A percentile compares a stretch with the other conserved stretches of the same genome.
Evolutionary conservation across 2,329 filamentous ascomycete genomes (phyloP).

Genomic region (Stagonosporopsis cucurbitacearum): DNA sequence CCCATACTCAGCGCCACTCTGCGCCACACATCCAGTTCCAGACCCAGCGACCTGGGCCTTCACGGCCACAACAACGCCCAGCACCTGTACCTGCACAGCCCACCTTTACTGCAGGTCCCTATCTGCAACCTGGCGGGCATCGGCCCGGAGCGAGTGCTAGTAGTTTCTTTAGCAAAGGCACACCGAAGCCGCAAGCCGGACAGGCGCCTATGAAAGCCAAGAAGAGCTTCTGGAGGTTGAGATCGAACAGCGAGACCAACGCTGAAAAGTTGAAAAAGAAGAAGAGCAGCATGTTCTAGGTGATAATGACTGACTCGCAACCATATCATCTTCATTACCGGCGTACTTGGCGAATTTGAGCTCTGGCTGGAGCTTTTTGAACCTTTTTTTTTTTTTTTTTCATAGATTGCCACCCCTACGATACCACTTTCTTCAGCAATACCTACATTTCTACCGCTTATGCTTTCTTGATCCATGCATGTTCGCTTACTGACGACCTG

Average conservation of each 20-base stretch:
- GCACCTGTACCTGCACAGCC: conserved; percentile 28
- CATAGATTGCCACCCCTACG: not conserved
- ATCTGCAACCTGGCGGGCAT: conserved; percentile 37
- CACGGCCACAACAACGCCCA: conserved; percentile 23
- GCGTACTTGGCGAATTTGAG: conserved; percentile 10
- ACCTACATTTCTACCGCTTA: not conserved
- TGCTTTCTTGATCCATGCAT: not conserved
- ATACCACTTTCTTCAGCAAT: conserved; percentile 6
- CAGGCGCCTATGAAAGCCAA: conserved; percentile 37
- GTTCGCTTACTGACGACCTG: not conserved
- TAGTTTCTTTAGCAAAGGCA: conserved; percentile 45
- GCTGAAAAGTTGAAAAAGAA: conserved; percentile 51
- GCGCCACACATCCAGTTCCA: conserved; percentile 29
- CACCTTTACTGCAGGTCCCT: conserved; percentile 30
- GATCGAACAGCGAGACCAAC: conserved; percentile 40
- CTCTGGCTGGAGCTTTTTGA: not conserved
- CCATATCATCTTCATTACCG: conserved; percentile 3
- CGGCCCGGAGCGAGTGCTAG: conserved; percentile 42
- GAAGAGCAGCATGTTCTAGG: conserved; percentile 53
- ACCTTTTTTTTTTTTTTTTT: no score
- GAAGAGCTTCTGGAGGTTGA: conserved; percentile 49
- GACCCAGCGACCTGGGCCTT: conserved; percentile 19
- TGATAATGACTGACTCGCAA: not conserved
- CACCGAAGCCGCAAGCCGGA: conserved; percentile 29
- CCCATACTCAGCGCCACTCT: conserved; percentile 34